phyloP scores from a whole-genome alignment of 306 rosid species.

The Echinosophora koreensis region DNA sequence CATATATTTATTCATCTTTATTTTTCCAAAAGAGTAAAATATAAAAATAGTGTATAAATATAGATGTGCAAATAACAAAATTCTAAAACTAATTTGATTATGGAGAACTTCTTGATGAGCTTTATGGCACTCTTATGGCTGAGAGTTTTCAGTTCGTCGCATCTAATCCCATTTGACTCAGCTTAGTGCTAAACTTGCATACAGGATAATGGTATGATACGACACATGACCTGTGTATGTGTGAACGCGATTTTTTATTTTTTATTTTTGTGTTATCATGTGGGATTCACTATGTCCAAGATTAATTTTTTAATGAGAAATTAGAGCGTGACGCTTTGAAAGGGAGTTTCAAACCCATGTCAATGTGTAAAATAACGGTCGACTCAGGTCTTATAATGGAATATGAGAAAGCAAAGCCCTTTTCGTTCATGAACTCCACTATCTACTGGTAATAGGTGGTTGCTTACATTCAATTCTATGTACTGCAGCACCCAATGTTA shows the following conservation, averaged over 20 bases:
- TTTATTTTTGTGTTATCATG: background rate
- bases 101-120: background rate
- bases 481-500: background rate
- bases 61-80: too few species aligned
- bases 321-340: background rate
- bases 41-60: too few species aligned
- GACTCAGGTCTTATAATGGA: constrained; percentile 5
- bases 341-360: background rate
- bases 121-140: constrained; percentile 22
- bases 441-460: too few species aligned
- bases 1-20: too few species aligned
- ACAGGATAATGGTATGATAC: background rate
- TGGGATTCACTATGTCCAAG: background rate
- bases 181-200: background rate
- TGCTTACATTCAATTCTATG: constrained; percentile 16
- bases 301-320: background rate
- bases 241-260: background rate
- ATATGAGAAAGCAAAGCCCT: constrained; percentile 25
- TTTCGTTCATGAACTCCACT: constrained; percentile 17
- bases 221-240: background rate
- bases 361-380: background rate
- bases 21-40: too few species aligned
- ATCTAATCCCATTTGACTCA: constrained; percentile 11
- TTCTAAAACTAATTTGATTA: too few species aligned
- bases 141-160: background rate